phyloP scores from a whole-genome alignment of 345 rosid species.

The Gossypium mustelinum region DNA sequence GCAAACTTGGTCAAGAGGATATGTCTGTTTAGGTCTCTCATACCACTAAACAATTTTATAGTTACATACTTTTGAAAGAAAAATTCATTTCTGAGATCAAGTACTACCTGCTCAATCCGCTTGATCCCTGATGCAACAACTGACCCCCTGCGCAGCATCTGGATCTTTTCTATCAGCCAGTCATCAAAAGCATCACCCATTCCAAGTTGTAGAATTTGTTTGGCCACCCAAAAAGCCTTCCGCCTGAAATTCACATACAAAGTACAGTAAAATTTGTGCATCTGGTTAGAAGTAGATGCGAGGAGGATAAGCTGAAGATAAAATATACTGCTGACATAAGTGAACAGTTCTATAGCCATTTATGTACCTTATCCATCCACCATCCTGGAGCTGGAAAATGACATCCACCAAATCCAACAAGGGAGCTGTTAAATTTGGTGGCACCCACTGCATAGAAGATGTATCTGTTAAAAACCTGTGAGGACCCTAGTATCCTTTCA shows the following conservation, averaged over 20 bases:
- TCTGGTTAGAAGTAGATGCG: conserved; percentile 1
- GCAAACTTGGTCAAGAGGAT: neutral
- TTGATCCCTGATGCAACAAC: conserved; percentile 88
- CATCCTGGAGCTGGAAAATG: conserved; percentile 92
- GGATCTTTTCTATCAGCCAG: conserved; percentile 92
- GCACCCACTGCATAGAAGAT: conserved; percentile 79
- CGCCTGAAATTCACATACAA: conserved; percentile 48
- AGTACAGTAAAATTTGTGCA: conserved; percentile 13
- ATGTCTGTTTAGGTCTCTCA: neutral
- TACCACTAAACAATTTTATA: neutral
- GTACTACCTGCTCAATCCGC: conserved; percentile 78
- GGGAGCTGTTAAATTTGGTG: conserved; percentile 82
- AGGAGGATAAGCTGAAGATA: neutral
- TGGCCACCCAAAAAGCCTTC: conserved; percentile 97
- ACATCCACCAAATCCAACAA: conserved; percentile 85
- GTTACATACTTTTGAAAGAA: neutral
- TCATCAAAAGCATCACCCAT: conserved; percentile 99
- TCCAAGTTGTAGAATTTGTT: conserved; percentile 94
- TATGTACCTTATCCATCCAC: conserved; percentile 96
- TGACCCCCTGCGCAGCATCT: conserved; percentile 74
- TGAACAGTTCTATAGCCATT: neutral
- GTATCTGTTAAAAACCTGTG: conserved; percentile 12
- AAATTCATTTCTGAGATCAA: conserved; percentile 1
- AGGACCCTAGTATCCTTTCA: conserved; percentile 7
- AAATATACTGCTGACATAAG: neutral